Base-by-base conservation (phyloP, 441 rosid species). In the Pelargonium myrrhifolium region DNA sequence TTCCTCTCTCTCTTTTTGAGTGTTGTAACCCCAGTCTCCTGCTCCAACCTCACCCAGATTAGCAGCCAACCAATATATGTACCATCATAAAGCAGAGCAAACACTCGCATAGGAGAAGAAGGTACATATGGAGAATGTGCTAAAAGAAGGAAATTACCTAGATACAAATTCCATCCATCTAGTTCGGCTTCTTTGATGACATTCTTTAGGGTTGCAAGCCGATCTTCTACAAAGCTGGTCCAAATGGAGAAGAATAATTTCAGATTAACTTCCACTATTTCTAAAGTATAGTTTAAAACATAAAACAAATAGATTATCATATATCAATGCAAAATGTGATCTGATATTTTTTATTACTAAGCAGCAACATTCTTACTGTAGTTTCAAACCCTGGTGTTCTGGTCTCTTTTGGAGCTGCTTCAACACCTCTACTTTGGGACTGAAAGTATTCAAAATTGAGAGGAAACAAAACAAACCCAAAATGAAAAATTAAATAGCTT, bases 21-120 rank as follows among this genome's bases (percentile, higher is more conserved):
- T 93, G 87, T 93, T 93, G 81, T 93, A 93, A 0, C 97, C 98
- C 94, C 98, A 93, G 71, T 88, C 83, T 64, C 81, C 96, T 93
- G 81, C 79, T 72, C 74, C 66, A 68, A 66, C 24, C n/a, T 21
- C 49, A 64, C 76, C 49, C 37, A 51, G 26, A 42, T 75, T 22
- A 77, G 74, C 26, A 14, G 65, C 69, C 6, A 60, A 21, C 53
- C n/a, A n/a, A n/a, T 17, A 28, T 59, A 62, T 3, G 39, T 42
- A 68, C 6, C 31, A 24, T 14, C 12, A 64, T 7, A 56, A 62
- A 9, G 20, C 31, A 14, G 21, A 65, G 67, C 14, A 47, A 24
- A 9, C 28, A 35, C 58, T 2, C 17, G 21, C 68, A 0, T 4
- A 40, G 11, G 42, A 65, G 28, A 18, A 35, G 64, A 55, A 22